phyloP scores from a whole-genome alignment of 1,284 basidiomycete species.

The Meira miltonrushii region DNA sequence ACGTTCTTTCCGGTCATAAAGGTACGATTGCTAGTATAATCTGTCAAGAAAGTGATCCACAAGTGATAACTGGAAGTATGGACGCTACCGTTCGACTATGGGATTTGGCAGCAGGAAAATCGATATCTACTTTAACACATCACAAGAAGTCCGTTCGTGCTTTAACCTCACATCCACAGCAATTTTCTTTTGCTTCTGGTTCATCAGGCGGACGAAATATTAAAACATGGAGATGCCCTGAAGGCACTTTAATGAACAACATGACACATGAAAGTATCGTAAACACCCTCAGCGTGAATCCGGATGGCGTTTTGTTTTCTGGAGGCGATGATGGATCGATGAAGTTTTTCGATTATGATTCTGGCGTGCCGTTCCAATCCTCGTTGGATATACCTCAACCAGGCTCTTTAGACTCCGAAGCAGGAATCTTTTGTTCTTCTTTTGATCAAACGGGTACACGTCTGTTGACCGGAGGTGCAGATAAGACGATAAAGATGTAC shows the following conservation, averaged over 20 bases:
- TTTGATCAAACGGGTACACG: conserved; percentile 93
- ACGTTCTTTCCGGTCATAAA: conserved; percentile 86
- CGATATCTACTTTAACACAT: conserved; percentile 89
- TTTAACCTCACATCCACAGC: conserved; percentile 86
- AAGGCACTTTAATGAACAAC: conserved; percentile 92
- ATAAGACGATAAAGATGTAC: conserved; percentile 64
- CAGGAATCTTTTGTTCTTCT: conserved; percentile 81
- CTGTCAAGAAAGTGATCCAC: conserved; percentile 92
- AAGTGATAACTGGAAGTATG: conserved; percentile 97
- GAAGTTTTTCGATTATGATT: conserved; percentile 67
- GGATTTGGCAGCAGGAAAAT: conserved; percentile 98
- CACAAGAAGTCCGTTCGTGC: conserved; percentile 94
- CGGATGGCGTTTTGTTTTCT: conserved; percentile 93
- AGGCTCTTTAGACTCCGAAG: conserved; percentile 91
- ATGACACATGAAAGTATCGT: conserved; percentile 93
- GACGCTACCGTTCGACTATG: conserved; percentile 93
- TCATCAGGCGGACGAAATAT: conserved; percentile 96
- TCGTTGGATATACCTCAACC: conserved; percentile 92
- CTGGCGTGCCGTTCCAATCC: conserved; percentile 90
- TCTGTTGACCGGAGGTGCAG: conserved; percentile 86
- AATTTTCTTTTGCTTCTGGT: conserved; percentile 90
- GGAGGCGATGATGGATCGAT: conserved; percentile 57
- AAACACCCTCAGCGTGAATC: conserved; percentile 88
- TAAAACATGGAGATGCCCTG: conserved; percentile 99
- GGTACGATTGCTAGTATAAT: conserved; percentile 89